These are phyloP conservation scores for Myochromella boudieri DNA, from an alignment of 768 basidiomycete genomes.

Conservation along the genomic window DNA sequence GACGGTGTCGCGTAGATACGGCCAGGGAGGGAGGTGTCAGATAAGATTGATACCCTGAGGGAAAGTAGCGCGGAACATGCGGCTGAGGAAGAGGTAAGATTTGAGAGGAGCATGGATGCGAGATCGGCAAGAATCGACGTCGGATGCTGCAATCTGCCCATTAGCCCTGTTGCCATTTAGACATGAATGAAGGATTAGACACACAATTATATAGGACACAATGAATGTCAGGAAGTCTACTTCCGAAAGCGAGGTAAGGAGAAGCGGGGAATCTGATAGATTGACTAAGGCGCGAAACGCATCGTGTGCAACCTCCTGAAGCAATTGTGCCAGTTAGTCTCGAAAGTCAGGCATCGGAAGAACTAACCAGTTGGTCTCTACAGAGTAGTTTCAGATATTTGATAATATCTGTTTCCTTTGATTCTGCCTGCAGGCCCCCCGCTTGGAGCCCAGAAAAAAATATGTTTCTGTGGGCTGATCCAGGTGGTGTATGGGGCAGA, in stretches of 20 bases:
- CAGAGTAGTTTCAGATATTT: constrained; percentile 85
- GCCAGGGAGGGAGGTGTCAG: constrained; percentile 45
- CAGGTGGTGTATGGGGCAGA: constrained; percentile 73
- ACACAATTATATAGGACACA: constrained; percentile 86
- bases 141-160: constrained; percentile 62
- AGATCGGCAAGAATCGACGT: constrained; percentile 90
- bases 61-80: constrained; percentile 64
- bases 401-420: constrained; percentile 66
- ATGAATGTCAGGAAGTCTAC: constrained; percentile 75
- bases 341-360: not conserved
- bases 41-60: constrained; percentile 65
- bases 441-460: constrained; percentile 66
- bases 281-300: constrained; percentile 94
- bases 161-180: constrained; percentile 2
- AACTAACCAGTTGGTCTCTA: constrained; percentile 77
- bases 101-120: constrained; percentile 97
- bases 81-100: constrained; percentile 75
- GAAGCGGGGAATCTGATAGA: constrained; percentile 78
- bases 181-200: constrained; percentile 27
- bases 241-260: constrained; percentile 69
- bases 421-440: constrained; percentile 51
- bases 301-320: constrained; percentile 87
- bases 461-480: constrained; percentile 68
- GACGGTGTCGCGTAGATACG: constrained; percentile 75
- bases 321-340: constrained; percentile 10